Base-by-base conservation (phyloP, 441 rosid species). In the Brassica balearica region DNA sequence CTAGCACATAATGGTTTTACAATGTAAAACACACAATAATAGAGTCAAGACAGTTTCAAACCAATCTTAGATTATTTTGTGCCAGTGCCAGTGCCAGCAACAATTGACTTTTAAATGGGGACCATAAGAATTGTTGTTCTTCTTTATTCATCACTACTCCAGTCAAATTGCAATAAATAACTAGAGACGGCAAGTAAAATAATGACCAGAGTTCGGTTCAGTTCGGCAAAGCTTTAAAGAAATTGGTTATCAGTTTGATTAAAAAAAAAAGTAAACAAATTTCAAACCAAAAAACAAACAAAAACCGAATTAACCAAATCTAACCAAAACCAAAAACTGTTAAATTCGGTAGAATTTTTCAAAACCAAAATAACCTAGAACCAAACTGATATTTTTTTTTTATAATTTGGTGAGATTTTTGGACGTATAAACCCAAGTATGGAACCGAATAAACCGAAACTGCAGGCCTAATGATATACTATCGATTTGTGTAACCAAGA, bases 81-180 rank as follows among this genome's bases (percentile, higher is more conserved):
- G 27, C 73, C 7, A 8, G 48, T 72, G 32, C 68, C 75, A 67
- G 7, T 72, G 55, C 66, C 78, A 68, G 22, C 70, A 38, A 63
- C 27, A 51, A 36, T 73, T 73, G 74, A 73, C 74, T 68, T 41
- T 61, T 34, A 17, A 23, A 3, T 70, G 76, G 79, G 82, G 82
- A 80, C 82, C 82, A 80, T 80, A 10, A 75, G 64, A 74, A 74
- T 80, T 58, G 72, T 79, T 74, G 79, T 74, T 74, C 71, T 43
- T 41, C 68, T 12, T 38, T 20, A 25, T 3, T 60, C 59, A 23
- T 10, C 36, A 41, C 48, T 6, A 38, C 64, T 58, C 73, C 64
- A 67, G 60, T 58, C 63, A 72, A 65, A 29, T 4, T 29, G 77
- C 36, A 71, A 36, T 61, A 69, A 56, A 5, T 48, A 55, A 14